Evolutionary conservation across 2,329 filamentous ascomycete genomes (phyloP), one percentile per base, ranked within the genome.

Genomic region (Didymella keratinophila): DNA sequence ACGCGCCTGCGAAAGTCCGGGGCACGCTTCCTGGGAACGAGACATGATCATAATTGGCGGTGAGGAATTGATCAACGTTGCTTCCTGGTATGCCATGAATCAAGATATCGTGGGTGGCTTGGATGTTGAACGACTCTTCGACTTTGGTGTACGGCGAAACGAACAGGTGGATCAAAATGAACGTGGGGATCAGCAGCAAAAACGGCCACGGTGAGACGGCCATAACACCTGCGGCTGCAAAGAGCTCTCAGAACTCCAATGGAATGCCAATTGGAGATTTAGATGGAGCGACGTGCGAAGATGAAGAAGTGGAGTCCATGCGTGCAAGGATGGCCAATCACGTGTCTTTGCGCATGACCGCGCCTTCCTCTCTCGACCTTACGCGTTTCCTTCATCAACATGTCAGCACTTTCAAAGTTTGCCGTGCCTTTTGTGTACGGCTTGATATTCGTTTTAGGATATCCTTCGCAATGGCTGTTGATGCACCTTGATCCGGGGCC

Each of bases 91-190:
- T 87, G 23, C 93, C 93, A 74, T 95, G 92, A 36, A 86, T 84
- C 59, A 97, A 78, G 34, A 99, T 89, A 76, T 99, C 95, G 77
- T 98, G 95, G 3, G 88, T 86, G 6, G 95, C 95, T 77, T 99
- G 95, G 58, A 98, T 87, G 76, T 97, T 97, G 85, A 99, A 98
- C 0, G 94, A 98, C 78, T 99, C 95, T 77, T 99, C 95, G 59
- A 99, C 95, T 78, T 99, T 99, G 56, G 93, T 97, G 80, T 96
- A 94, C 0, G 95, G 95, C 11, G 93, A 87, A 23, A 87, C 75
- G 61, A 87, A 71, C 54, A 96, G 86, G 76, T 97, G 91, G 53
- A 90, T 54, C 58, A 90, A 75, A 57, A 76, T 62, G 47, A 70
- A 61, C 4, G 60, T 49, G 4, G 74, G 73, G 25, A 76, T 73